These are phyloP conservation scores for Ophiosphaerella korrae DNA, from an alignment of 2,329 filamentous ascomycete species.

Conservation along the genomic window DNA sequence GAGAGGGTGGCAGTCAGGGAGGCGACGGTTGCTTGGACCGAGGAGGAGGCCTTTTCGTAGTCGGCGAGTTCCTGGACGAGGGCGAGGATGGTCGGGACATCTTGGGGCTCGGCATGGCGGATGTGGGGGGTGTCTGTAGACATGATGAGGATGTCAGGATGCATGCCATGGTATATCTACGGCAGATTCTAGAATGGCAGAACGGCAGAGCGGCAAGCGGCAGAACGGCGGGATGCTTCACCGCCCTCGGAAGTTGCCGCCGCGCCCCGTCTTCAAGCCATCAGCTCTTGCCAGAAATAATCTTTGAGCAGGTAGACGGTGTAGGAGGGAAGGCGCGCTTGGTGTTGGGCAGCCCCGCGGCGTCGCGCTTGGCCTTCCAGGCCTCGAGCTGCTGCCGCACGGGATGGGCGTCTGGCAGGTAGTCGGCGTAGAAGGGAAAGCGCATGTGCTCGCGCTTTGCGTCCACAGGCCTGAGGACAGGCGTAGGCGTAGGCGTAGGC, in stretches of 20 bases:
- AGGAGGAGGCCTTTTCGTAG: constrained; percentile 78
- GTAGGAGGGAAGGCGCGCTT: constrained; percentile 14
- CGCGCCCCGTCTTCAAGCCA: constrained; percentile 24
- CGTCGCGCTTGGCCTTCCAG: constrained; percentile 25
- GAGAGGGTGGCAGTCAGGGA: constrained; percentile 76
- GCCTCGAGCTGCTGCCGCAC: constrained; percentile 22
- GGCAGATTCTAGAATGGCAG: too few relatives aligned
- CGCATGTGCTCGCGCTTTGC: constrained; percentile 19
- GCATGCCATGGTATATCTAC: too few relatives aligned
- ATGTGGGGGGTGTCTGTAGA: constrained; percentile 45
- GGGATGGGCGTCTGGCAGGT: constrained; percentile 23
- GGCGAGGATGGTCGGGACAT: constrained; percentile 78
- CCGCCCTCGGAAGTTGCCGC: constrained; percentile 8
- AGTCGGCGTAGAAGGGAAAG: constrained; percentile 32
- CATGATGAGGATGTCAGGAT: too few relatives aligned
- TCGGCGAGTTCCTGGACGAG: constrained; percentile 85
- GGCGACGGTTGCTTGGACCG: constrained; percentile 78
- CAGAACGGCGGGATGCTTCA: constrained; percentile 11
- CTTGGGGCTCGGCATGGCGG: constrained; percentile 64
- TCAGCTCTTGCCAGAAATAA: constrained; percentile 26
- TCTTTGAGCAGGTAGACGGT: constrained; percentile 21
- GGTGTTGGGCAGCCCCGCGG: constrained; percentile 5
- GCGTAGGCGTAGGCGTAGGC: constrained; percentile 6
- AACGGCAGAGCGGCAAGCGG: constrained; percentile 13
- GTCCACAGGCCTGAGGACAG: neutral